Evolutionary conservation across 169 alveolate species (phyloP), one percentile per base, ranked within the genome.

Genomic region (Theileria parva): DNA sequence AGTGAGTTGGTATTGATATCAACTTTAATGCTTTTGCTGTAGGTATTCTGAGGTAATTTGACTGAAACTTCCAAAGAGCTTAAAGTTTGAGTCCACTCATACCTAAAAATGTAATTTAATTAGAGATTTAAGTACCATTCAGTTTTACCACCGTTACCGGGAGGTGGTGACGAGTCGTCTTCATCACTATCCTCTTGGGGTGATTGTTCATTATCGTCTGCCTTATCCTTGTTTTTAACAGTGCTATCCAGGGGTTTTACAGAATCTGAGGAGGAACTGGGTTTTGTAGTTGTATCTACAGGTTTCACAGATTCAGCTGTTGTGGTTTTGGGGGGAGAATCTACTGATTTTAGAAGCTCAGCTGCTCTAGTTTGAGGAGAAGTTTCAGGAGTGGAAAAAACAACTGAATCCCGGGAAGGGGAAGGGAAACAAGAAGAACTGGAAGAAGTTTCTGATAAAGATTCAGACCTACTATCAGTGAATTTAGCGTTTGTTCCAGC

Each of bases 1-100:
- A 95, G 63, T 80, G 77, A 88, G 67, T 67, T 90, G 65, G 92
- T 32, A 6, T 91, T 76, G 19, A 89, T 79, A 13, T 87, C 88
- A 60, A 92, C 79, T 61, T 88, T 87, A 57, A 93, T 64, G 69
- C 81, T 81, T 37, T 81, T 74, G 25, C 92, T 87, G 63, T 39
- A 64, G 72, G 88, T 78, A 48, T 79, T 86, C 21, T 67, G 81
- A 9, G 92, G 88, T 12, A 76, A 53, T 23, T 72, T 59, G 23
- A 81, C 87, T 61, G 77, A 83, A 71, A 84, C 91, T 73, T 86
- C 95, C 67, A 80, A 71, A 23, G 92, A 96, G 25, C 81, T 81
- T 48, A 95, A 89, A 28, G 97, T 96, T 81, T 96, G 98, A 28
- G 97, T 93, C 98, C 98, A 97, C 8, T 85, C 74, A 67, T 97